Evolutionary conservation across 768 basidiomycete genomes (phyloP).

Genomic region (Boletus patriciae): DNA sequence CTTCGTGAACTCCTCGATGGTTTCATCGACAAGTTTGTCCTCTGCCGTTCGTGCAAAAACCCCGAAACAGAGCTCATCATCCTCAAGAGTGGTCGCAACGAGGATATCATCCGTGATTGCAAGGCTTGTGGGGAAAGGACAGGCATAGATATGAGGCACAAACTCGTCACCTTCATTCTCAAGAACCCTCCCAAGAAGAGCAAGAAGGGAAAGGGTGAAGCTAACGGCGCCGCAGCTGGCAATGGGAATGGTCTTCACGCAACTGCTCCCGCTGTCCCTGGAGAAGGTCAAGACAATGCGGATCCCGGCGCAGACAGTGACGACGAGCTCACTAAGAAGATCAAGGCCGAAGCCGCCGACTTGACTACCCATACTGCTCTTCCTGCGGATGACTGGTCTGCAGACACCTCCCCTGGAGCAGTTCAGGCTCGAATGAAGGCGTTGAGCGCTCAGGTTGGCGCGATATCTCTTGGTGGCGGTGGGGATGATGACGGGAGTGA

Average conservation of each 20-base stretch:
- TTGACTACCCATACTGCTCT: constrained; percentile 62
- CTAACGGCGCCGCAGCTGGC: constrained; percentile 51
- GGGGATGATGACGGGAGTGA: constrained; percentile 88
- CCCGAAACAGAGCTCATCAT: constrained; percentile 96
- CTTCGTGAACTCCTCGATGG: constrained; percentile 93
- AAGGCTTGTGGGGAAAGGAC: constrained; percentile 97
- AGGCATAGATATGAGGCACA: constrained; percentile 93
- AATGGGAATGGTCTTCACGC: constrained; percentile 48
- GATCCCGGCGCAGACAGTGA: constrained; percentile 67
- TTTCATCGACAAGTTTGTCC: constrained; percentile 98
- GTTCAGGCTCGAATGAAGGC: constrained; percentile 80
- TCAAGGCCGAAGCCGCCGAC: constrained; percentile 85
- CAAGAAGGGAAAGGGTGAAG: constrained; percentile 52
- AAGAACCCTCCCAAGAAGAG: constrained; percentile 92
- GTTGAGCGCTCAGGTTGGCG: constrained; percentile 59
- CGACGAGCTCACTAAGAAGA: constrained; percentile 85
- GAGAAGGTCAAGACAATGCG: constrained; percentile 44
- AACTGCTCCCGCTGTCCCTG: constrained; percentile 37
- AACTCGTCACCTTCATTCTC: constrained; percentile 92
- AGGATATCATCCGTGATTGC: constrained; percentile 93
- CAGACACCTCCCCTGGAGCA: constrained; percentile 87
- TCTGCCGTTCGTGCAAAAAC: constrained; percentile 98
- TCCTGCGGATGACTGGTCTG: constrained; percentile 82
- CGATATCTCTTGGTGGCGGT: constrained; percentile 43
- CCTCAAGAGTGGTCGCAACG: constrained; percentile 74